Evolutionary conservation across 2,329 filamentous ascomycete genomes (phyloP).

Genomic region (Pseudogymnoascus sp.): DNA sequence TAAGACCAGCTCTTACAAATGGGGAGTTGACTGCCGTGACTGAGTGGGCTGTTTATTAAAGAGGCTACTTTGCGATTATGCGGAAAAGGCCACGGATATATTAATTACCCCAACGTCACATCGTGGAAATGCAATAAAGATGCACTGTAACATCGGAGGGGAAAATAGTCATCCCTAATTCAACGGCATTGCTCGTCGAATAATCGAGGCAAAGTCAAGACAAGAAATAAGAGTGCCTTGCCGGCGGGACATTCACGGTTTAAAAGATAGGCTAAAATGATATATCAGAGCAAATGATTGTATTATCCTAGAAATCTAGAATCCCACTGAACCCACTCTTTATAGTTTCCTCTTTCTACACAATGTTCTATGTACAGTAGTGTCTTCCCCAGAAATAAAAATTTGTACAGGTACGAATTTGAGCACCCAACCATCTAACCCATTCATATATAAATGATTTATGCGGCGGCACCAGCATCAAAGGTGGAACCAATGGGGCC

Average conservation of each 20-base stretch:
- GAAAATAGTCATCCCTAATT: slow-evolving; percentile 1
- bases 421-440: not conserved
- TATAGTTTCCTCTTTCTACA: not conserved
- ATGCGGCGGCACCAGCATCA: not conserved
- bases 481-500: slow-evolving; percentile 10
- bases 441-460: not conserved
- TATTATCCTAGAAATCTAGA: slow-evolving; percentile 2
- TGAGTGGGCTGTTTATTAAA: not conserved
- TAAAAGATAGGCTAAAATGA: not conserved
- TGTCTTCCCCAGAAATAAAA: slow-evolving; percentile 5
- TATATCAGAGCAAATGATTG: slow-evolving; percentile 1
- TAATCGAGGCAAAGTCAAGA: not conserved
- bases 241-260: not conserved
- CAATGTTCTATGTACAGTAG: not conserved
- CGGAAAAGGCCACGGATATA: not conserved
- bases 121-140: not conserved
- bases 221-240: not conserved
- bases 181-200: not conserved
- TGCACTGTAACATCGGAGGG: slow-evolving; percentile 3
- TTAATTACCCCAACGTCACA: not conserved
- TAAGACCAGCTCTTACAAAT: not conserved
- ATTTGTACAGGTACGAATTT: slow-evolving; percentile 8
- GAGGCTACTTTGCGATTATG: not conserved
- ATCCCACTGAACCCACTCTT: not conserved
- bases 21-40: not conserved